Conservation (phyloP, 768 basidiomycete species). For the Dacryopinax spathularia region DNA sequence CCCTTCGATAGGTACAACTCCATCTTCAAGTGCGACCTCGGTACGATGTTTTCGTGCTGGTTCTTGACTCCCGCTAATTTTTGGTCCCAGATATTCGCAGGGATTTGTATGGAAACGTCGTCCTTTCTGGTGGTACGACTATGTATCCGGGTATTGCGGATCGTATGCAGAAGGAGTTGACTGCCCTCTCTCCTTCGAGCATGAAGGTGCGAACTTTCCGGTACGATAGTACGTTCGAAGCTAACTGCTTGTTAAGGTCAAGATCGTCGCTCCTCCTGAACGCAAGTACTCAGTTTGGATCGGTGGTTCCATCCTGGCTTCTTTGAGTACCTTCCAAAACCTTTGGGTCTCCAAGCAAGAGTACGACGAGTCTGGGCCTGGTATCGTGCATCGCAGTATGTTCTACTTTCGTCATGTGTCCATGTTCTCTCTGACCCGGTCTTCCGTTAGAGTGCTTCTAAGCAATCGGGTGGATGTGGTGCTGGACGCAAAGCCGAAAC, state of each 20-base stretch:
- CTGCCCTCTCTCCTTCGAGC: slow-evolving; percentile 65
- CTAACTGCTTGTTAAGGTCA: slow-evolving; percentile 37
- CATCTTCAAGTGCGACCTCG: slow-evolving; percentile 69
- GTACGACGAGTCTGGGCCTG: slow-evolving; percentile 75
- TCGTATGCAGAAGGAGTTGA: slow-evolving; percentile 90
- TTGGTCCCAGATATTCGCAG: slow-evolving; percentile 49
- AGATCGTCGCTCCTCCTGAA: slow-evolving; percentile 87
- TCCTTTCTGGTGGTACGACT: slow-evolving; percentile 77
- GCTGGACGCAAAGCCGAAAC: not conserved
- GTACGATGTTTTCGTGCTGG: not conserved
- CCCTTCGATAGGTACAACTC: slow-evolving; percentile 42
- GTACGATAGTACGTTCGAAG: slow-evolving; percentile 2
- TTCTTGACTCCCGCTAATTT: not conserved
- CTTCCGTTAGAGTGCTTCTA: slow-evolving; percentile 12
- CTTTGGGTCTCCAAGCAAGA: slow-evolving; percentile 89
- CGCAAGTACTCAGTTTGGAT: slow-evolving; percentile 95
- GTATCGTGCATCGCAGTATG: slow-evolving; percentile 56
- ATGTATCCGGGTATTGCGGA: slow-evolving; percentile 96
- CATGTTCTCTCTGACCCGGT: not conserved
- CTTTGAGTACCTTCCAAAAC: slow-evolving; percentile 90
- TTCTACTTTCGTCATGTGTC: not conserved
- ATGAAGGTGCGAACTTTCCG: slow-evolving; percentile 50
- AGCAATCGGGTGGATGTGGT: not conserved
- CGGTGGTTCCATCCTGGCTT: slow-evolving; percentile 73
- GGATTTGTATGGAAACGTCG: slow-evolving; percentile 66